Evolutionary conservation across 2,329 filamentous ascomycete species (phyloP), one percentile per base, ranked within the genome.

Genomic region (Gaeumannomyces tritici): DNA sequence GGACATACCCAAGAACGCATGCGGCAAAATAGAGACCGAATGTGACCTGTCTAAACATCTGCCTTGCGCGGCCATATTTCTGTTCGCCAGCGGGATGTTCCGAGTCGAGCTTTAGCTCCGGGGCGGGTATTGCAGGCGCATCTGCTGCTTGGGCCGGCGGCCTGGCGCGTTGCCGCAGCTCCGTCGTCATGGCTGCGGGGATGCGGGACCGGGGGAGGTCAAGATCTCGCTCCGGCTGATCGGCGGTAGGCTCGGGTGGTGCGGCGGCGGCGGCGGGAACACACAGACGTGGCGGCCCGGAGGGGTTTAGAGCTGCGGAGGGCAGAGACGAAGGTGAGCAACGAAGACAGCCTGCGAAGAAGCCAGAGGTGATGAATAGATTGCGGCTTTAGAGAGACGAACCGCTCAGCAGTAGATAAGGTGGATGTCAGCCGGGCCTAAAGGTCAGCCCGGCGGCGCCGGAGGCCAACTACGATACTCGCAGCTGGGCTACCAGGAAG

Each of bases 41-140:
- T 12, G 77, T 74, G n/a, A 81, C 61, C 54, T 79, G 79, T n/a
- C 85, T 79, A 54, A 86, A 60, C 28, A 80, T 67, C 67, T 84
- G 81, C 64, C 80, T 76, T 18, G 77, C 67, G 11, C 73, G 71
- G 59, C 82, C 79, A 72, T 87, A 78, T 64, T 81, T 78, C 61
- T 77, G 72, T 62, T 79, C 78, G n/a, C 84, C 84, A 2, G 82
- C 83, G 0, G 83, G 83, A 69, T 87, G 83, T 21, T 27, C 55
- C 8, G 31, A 15, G 29, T 56, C 51, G 51, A 24, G 61, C 35
- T 73, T 72, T 33, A 65, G 55, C 21, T 55, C 35, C 15, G 56
- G 31, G 31, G 51, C 54, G 60, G n/a, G 11, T 28, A 54, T 42
- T 15, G 55, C 27, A n/a, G 60, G 60, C 12, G 54, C 31, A n/a